These are phyloP conservation scores for Aspergillus ochraceoroseus DNA, from an alignment of 2,329 filamentous ascomycete genomes.

Conservation along the genomic window DNA sequence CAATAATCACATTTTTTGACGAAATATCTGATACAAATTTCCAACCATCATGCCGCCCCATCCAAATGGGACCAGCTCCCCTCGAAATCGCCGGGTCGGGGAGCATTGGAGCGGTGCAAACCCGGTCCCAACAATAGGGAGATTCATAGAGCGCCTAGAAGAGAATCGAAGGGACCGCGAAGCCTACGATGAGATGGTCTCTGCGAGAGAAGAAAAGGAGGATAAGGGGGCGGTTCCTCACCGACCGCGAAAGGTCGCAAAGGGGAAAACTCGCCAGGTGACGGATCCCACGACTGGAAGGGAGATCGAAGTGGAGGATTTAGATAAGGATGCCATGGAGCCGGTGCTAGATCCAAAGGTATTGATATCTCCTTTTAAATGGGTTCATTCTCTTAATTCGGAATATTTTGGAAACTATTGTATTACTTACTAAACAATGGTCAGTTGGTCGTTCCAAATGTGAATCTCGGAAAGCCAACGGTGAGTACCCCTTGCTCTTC, in stretches of 20 bases:
- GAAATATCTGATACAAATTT: no score
- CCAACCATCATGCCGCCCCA: constrained; percentile 17
- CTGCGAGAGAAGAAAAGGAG: constrained; percentile 26
- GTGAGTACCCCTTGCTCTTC: constrained; percentile 43
- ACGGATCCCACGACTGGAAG: constrained; percentile 85
- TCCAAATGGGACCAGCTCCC: constrained; percentile 17
- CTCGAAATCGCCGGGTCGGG: constrained; percentile 45
- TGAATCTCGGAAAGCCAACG: constrained; percentile 72
- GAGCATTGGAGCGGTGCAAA: constrained; percentile 79
- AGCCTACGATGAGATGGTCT: constrained; percentile 43
- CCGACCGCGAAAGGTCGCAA: constrained; percentile 42
- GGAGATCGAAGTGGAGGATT: constrained; percentile 79
- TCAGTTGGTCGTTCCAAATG: constrained; percentile 82
- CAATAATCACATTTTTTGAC: no score
- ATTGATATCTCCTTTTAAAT: no score
- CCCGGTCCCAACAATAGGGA: constrained; percentile 78
- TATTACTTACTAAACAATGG: no score
- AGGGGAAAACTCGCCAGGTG: constrained; percentile 55
- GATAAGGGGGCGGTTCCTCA: constrained; percentile 50
- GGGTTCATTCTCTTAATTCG: no score
- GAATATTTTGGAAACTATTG: no score
- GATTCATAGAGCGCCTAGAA: constrained; percentile 76
- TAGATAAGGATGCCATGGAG: constrained; percentile 64
- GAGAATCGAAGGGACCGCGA: constrained; percentile 65
- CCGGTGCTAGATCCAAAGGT: constrained; percentile 68